Conservation (phyloP, 2,329 filamentous ascomycete species). For the Penicillium palitans region DNA sequence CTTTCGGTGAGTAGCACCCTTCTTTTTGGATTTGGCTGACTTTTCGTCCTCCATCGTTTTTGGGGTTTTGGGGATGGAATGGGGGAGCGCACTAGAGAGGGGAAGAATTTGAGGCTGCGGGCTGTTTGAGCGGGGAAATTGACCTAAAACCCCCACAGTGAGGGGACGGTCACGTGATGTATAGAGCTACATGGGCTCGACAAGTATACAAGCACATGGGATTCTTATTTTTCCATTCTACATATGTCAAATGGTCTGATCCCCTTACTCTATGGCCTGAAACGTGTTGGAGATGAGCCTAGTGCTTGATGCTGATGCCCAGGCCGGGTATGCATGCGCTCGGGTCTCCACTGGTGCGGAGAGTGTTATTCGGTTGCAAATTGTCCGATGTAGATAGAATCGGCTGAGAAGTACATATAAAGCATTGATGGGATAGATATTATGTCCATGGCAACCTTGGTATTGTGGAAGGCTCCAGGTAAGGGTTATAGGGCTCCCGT, state of each 20-base stretch:
- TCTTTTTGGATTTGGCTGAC: conserved; percentile 43
- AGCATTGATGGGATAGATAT: background rate
- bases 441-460: background rate
- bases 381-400: background rate
- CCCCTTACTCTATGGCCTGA: background rate
- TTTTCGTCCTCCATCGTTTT: conserved; percentile 43
- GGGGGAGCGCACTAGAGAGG: conserved; percentile 23
- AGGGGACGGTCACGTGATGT: conserved; percentile 27
- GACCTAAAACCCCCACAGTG: conserved; percentile 26
- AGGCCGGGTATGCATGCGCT: conserved; percentile 9
- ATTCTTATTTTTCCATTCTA: background rate
- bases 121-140: conserved; percentile 37
- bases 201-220: background rate
- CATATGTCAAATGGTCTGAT: background rate
- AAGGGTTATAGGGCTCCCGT: background rate
- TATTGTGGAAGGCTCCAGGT: background rate
- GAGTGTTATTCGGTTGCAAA: background rate
- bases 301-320: background rate
- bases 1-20: conserved; percentile 45
- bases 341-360: conserved; percentile 12
- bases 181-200: background rate
- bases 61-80: conserved; percentile 23
- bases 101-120: conserved; percentile 27
- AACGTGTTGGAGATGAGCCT: background rate
- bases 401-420: background rate